phyloP scores from a whole-genome alignment of 2,329 filamentous ascomycete genomes.

The Fusarium humuli region DNA sequence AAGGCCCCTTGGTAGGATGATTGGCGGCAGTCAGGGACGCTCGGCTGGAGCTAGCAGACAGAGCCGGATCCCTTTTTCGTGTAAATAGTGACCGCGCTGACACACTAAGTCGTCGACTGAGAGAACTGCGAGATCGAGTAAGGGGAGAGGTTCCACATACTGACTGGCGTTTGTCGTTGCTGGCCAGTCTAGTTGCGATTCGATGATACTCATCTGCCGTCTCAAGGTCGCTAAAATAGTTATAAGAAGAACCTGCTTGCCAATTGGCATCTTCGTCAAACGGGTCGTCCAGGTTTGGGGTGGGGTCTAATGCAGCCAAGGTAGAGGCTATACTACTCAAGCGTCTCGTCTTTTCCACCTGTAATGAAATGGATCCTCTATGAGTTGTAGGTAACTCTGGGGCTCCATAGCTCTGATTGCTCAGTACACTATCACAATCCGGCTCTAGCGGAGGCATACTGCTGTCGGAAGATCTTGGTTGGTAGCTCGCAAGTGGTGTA shows the following conservation, averaged over 20 bases:
- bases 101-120: slow-evolving; percentile 45
- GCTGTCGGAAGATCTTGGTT: slow-evolving; percentile 33
- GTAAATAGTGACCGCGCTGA: slow-evolving; percentile 46
- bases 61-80: slow-evolving; percentile 41
- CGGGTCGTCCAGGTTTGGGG: slow-evolving; percentile 16
- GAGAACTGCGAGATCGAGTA: slow-evolving; percentile 31
- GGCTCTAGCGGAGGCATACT: slow-evolving; percentile 44
- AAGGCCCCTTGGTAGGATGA: slow-evolving; percentile 35
- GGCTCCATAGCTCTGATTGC: slow-evolving; percentile 38
- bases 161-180: slow-evolving; percentile 41
- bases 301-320: slow-evolving; percentile 14
- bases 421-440: slow-evolving; percentile 42
- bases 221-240: slow-evolving; percentile 49
- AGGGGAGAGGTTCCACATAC: slow-evolving; percentile 22
- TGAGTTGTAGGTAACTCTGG: slow-evolving; percentile 35
- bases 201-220: slow-evolving; percentile 53
- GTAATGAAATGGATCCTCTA: slow-evolving; percentile 26
- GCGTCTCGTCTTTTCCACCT: slow-evolving; percentile 33
- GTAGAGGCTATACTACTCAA: slow-evolving; percentile 18
- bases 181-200: slow-evolving; percentile 50
- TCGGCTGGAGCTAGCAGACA: slow-evolving; percentile 28
- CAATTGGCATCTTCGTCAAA: slow-evolving; percentile 31
- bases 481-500: slow-evolving; percentile 21
- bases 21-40: slow-evolving; percentile 23
- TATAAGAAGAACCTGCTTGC: slow-evolving; percentile 36